Conservation (phyloP, 805 yeast genomes). For the Teunomyces aglyptinius region DNA sequence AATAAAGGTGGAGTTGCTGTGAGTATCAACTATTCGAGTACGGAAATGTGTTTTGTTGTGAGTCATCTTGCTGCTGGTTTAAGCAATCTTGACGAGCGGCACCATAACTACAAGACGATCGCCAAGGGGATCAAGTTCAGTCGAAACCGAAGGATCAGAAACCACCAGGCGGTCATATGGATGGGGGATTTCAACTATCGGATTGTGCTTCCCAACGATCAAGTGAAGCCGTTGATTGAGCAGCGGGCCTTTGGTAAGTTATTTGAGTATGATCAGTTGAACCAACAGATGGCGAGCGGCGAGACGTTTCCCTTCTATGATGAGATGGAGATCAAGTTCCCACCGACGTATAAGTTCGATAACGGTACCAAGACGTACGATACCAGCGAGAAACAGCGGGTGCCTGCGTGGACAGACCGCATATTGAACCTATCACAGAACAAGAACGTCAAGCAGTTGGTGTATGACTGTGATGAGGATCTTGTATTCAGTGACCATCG, state of each 20-base stretch:
- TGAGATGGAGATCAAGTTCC: slow-evolving; percentile 74
- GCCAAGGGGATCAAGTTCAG: slow-evolving; percentile 65
- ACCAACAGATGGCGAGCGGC: slow-evolving; percentile 66
- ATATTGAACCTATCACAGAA: slow-evolving; percentile 62
- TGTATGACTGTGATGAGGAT: slow-evolving; percentile 57
- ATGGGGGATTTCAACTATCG: slow-evolving; percentile 93
- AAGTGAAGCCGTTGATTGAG: slow-evolving; percentile 58
- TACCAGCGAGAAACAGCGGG: slow-evolving; percentile 85
- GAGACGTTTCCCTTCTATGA: slow-evolving; percentile 77
- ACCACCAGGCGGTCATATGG: slow-evolving; percentile 90
- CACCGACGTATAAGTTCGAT: slow-evolving; percentile 92
- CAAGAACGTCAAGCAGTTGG: slow-evolving; percentile 53
- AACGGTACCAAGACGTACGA: slow-evolving; percentile 80
- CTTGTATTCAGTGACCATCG: slow-evolving; percentile 82
- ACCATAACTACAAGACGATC: slow-evolving; percentile 80
- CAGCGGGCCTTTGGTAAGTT: slow-evolving; percentile 47
- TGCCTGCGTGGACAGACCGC: slow-evolving; percentile 97
- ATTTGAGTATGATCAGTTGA: slow-evolving; percentile 75
- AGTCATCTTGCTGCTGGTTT: slow-evolving; percentile 95
- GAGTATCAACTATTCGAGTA: slow-evolving; percentile 61
- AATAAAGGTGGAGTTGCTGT: slow-evolving; percentile 80
- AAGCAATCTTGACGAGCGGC: slow-evolving; percentile 76
- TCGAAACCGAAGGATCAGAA: slow-evolving; percentile 56
- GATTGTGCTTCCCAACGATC: slow-evolving; percentile 67
- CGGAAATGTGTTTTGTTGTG: slow-evolving; percentile 74